A percentile compares a stretch with the other conserved stretches of the same genome.
Evolutionary conservation across 306 rosid genomes (phyloP).

Genomic region (Rosa rugosa): DNA sequence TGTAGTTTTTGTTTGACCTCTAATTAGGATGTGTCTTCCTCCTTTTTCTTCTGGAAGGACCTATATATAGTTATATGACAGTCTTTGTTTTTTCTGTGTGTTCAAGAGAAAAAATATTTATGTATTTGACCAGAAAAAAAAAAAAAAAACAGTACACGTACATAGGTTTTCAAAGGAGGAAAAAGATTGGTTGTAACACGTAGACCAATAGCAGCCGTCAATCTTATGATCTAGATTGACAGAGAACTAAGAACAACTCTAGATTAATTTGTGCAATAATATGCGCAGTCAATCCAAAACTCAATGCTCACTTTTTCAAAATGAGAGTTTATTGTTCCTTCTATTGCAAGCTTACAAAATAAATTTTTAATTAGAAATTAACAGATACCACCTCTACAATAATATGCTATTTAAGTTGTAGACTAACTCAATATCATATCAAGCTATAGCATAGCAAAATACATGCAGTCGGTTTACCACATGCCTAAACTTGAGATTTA

Average conservation of each 20-base stretch:
- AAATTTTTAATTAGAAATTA: too few relatives aligned
- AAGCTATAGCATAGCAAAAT: too few relatives aligned
- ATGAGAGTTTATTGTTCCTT: background rate
- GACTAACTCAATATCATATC: too few relatives aligned
- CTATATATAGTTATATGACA: background rate
- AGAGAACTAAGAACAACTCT: background rate
- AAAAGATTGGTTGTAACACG: background rate
- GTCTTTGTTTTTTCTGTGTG: background rate
- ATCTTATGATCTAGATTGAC: background rate
- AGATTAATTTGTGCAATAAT: too few relatives aligned
- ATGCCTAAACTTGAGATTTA: too few relatives aligned
- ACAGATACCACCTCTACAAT: too few relatives aligned
- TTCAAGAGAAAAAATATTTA: background rate
- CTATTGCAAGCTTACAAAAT: too few relatives aligned
- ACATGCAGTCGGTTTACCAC: too few relatives aligned
- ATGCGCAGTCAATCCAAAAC: too few relatives aligned
- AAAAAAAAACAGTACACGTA: background rate
- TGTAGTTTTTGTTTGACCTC: background rate
- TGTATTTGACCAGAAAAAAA: background rate
- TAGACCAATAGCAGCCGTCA: too few relatives aligned
- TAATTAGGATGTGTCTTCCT: background rate
- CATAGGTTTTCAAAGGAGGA: background rate
- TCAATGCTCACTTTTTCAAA: background rate
- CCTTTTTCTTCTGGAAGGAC: background rate
- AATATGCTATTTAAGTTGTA: too few relatives aligned